These are phyloP conservation scores for Ceratocystis alfenasii DNA, from an alignment of 2,329 filamentous ascomycete genomes.

Conservation along the genomic window DNA sequence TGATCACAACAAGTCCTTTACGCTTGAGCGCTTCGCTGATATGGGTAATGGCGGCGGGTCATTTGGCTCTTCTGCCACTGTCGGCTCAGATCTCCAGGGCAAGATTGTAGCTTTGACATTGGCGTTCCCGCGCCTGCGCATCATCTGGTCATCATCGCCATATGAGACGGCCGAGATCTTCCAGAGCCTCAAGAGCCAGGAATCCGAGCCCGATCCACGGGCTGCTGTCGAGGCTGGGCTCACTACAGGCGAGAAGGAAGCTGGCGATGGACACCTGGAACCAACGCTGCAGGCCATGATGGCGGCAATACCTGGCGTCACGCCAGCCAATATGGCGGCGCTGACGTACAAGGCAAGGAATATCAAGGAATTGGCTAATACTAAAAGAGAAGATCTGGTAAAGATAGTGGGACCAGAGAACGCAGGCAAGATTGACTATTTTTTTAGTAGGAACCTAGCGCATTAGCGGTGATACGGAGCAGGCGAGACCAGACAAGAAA, in stretches of 20 bases:
- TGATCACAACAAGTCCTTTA: constrained; percentile 94
- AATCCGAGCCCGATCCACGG: constrained; percentile 81
- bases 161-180: constrained; percentile 98
- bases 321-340: constrained; percentile 60
- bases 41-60: not conserved
- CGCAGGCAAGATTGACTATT: constrained; percentile 62
- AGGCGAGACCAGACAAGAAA: not conserved
- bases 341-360: constrained; percentile 63
- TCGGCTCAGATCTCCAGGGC: constrained; percentile 66
- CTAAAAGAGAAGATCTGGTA: constrained; percentile 60
- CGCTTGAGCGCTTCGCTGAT: constrained; percentile 71
- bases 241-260: constrained; percentile 37
- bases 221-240: constrained; percentile 75
- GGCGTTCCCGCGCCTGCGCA: constrained; percentile 75
- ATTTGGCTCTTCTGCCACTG: constrained; percentile 34
- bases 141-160: constrained; percentile 87
- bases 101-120: constrained; percentile 87
- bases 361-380: constrained; percentile 74
- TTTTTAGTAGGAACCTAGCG: constrained; percentile 56
- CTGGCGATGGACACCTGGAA: constrained; percentile 18
- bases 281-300: constrained; percentile 33
- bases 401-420: constrained; percentile 66
- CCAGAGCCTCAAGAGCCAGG: constrained; percentile 78
- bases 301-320: constrained; percentile 69
- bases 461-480: not conserved